These are phyloP conservation scores for Hansenula lynferdii DNA, from an alignment of 1,139 yeast genomes.

Conservation along the genomic window DNA sequence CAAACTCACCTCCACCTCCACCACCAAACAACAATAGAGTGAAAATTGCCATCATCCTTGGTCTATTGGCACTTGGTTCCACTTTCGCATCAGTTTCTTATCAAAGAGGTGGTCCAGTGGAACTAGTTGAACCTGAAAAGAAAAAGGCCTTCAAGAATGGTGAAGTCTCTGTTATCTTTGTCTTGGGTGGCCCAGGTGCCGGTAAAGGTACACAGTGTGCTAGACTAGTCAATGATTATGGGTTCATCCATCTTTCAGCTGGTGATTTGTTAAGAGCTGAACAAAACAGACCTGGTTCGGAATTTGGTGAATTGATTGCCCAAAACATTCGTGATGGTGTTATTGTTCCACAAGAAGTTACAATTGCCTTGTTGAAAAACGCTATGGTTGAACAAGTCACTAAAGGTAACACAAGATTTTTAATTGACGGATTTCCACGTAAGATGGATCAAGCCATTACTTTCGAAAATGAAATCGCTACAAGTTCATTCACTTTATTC, in stretches of 20 bases:
- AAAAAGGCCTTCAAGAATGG: slow-evolving; percentile 45
- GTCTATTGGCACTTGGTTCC: slow-evolving; percentile 37
- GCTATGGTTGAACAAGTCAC: slow-evolving; percentile 59
- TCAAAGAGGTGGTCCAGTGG: slow-evolving; percentile 41
- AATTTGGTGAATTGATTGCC: slow-evolving; percentile 82
- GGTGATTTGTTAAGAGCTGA: slow-evolving; percentile 94
- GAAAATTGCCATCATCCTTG: slow-evolving; percentile 25
- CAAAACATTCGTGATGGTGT: slow-evolving; percentile 80
- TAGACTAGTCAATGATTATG: slow-evolving; percentile 71
- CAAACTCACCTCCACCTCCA: slow-evolving; percentile 4
- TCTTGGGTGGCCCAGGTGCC: slow-evolving; percentile 81
- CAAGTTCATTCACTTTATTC: slow-evolving; percentile 74
- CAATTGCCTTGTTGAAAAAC: slow-evolving; percentile 74
- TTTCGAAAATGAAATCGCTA: slow-evolving; percentile 78
- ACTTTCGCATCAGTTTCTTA: slow-evolving; percentile 40
- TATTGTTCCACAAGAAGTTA: slow-evolving; percentile 95
- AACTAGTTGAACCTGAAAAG: slow-evolving; percentile 40
- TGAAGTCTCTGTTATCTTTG: slow-evolving; percentile 77
- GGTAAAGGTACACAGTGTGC: slow-evolving; percentile 98
- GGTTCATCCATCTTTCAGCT: slow-evolving; percentile 86
- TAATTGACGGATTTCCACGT: slow-evolving; percentile 96
- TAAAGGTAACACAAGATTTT: slow-evolving; percentile 54
- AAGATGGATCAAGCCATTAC: slow-evolving; percentile 97
- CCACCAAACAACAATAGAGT: slow-evolving; percentile 17
- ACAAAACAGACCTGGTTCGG: slow-evolving; percentile 75